Evolutionary conservation across 768 basidiomycete genomes (phyloP).

Genomic region (Gautieria morchelliformis): DNA sequence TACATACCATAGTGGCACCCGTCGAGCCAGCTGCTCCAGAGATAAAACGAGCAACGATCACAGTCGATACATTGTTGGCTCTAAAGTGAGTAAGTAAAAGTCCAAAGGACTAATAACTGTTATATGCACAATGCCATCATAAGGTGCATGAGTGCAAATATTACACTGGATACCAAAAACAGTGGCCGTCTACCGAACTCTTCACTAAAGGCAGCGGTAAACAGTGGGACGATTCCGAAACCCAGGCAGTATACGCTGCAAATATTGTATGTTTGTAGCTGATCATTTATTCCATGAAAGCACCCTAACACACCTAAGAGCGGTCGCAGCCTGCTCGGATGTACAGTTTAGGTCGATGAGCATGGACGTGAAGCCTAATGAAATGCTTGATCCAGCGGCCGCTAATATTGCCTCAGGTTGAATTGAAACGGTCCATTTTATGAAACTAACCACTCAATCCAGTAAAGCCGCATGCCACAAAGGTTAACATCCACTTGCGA

Average conservation of each 20-base stretch:
- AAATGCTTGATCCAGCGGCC: conserved; percentile 31
- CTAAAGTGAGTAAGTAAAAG: conserved; percentile 13
- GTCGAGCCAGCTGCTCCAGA: conserved; percentile 62
- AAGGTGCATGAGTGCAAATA: conserved; percentile 44
- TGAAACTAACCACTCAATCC: conserved; percentile 32
- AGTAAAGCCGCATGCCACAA: conserved; percentile 39
- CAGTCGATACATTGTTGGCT: conserved; percentile 42
- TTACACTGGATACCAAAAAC: conserved; percentile 40
- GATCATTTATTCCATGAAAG: no score
- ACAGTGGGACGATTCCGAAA: conserved; percentile 52
- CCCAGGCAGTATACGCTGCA: conserved; percentile 43
- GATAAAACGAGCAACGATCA: conserved; percentile 57
- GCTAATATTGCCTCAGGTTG: conserved; percentile 24
- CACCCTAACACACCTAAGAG: neutral
- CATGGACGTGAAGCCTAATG: conserved; percentile 54
- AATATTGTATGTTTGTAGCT: conserved; percentile 14
- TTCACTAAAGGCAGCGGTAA: conserved; percentile 63
- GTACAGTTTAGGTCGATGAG: conserved; percentile 28
- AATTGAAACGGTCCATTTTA: neutral
- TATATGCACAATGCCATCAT: conserved; percentile 30
- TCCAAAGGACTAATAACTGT: neutral
- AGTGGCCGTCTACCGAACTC: conserved; percentile 60
- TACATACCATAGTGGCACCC: conserved; percentile 52
- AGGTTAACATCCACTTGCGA: conserved; percentile 38
- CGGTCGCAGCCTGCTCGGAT: conserved; percentile 18